phyloP scores from a whole-genome alignment of 192 early-diverging fungal genomes.

The Linderina pennispora region DNA sequence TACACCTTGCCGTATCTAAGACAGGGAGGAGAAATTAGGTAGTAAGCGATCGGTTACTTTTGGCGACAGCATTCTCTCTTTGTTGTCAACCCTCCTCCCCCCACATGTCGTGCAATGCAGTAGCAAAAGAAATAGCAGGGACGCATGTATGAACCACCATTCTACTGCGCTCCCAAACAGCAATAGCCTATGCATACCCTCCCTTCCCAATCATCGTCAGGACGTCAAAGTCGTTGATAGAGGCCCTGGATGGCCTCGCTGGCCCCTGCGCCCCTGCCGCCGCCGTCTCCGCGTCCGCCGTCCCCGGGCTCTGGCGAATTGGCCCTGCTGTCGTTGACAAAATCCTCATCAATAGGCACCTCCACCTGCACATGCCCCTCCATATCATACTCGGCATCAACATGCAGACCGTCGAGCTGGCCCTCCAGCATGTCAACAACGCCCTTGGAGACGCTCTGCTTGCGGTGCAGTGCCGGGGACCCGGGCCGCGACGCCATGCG shows the following conservation, averaged over 20 bases:
- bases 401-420: constrained; percentile 35
- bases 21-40: too few species aligned
- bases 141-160: too few species aligned
- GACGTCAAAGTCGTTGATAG: constrained; percentile 54
- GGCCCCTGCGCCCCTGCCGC: neutral
- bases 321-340: constrained; percentile 19
- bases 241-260: constrained; percentile 10
- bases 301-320: neutral
- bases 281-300: neutral
- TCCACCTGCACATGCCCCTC: constrained; percentile 30
- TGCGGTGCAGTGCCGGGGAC: constrained; percentile 20
- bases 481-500: constrained; percentile 22
- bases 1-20: constrained; percentile 81
- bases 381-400: constrained; percentile 45
- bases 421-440: constrained; percentile 32
- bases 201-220: constrained; percentile 64
- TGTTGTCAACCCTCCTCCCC: too few species aligned
- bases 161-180: neutral
- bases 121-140: neutral
- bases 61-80: too few species aligned
- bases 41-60: neutral
- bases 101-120: too few species aligned
- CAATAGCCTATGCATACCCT: constrained; percentile 20
- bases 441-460: constrained; percentile 33
- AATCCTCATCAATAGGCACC: constrained; percentile 42